phyloP scores from a whole-genome alignment of 176 grass and related monocot species.

The Elymus sibiricus region DNA sequence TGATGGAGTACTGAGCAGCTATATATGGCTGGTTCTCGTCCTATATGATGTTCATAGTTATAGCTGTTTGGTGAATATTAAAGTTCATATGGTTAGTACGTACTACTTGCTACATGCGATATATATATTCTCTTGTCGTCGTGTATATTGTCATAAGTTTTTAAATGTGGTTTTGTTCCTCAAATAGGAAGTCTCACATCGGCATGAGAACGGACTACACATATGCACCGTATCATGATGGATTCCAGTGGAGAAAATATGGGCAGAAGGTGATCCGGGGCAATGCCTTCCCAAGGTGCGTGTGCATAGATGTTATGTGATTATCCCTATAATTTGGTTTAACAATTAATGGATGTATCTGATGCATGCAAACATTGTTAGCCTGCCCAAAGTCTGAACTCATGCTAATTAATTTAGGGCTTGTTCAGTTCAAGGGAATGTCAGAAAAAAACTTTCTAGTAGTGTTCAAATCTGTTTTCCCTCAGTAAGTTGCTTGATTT shows the following conservation, averaged over 20 bases:
- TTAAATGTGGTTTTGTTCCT: neutral
- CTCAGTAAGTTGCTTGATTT: neutral
- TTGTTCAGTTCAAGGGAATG: neutral
- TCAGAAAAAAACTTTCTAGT: neutral
- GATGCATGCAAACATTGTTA: neutral
- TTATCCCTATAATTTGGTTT: neutral
- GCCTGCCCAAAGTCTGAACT: neutral
- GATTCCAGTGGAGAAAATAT: slow-evolving; percentile 58
- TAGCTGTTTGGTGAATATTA: neutral
- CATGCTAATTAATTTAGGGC: neutral
- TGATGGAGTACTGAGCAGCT: neutral
- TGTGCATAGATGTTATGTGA: neutral
- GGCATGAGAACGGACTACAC: slow-evolving; percentile 43
- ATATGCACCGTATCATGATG: slow-evolving; percentile 54
- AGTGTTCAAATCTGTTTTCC: neutral
- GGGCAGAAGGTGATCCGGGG: slow-evolving; percentile 52
- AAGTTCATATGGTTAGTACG: neutral
- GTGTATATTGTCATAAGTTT: neutral
- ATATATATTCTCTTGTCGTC: neutral
- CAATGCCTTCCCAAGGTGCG: slow-evolving; percentile 43
- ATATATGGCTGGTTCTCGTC: neutral
- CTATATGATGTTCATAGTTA: neutral
- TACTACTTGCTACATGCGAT: neutral
- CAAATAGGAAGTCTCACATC: slow-evolving; percentile 22
- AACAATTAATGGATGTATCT: neutral